Percentiles rank a stretch among this genome's conserved stretches.
Conservation (phyloP, 2,329 filamentous ascomycete species). For the Aspergillus ochraceus region DNA sequence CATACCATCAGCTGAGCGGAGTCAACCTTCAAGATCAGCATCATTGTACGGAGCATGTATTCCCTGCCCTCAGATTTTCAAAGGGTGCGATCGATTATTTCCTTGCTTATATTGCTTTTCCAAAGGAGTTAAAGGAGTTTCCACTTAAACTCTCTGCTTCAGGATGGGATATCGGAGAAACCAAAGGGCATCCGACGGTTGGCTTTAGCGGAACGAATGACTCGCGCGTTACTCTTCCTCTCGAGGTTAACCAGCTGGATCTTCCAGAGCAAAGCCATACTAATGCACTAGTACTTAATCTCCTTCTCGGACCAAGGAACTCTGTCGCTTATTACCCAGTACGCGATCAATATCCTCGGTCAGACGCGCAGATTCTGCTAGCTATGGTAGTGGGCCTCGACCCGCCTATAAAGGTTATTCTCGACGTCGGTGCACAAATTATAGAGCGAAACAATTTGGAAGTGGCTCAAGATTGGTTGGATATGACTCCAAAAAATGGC, state of each 20-base stretch:
- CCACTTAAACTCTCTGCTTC: conserved; percentile 63
- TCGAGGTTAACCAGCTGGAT: conserved; percentile 58
- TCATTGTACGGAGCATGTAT: conserved; percentile 53
- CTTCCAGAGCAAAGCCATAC: conserved; percentile 59
- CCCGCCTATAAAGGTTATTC: conserved; percentile 56
- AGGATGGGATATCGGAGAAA: conserved; percentile 61
- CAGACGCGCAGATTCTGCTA: conserved; percentile 46
- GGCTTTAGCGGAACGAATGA: conserved; percentile 74
- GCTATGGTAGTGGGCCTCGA: conserved; percentile 41
- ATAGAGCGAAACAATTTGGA: conserved; percentile 62
- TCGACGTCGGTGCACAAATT: conserved; percentile 72
- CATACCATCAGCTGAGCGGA: conserved; percentile 46
- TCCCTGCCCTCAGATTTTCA: conserved; percentile 53
- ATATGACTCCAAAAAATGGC: conserved; percentile 10
- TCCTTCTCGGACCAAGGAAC: conserved; percentile 59
- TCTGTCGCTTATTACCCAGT: conserved; percentile 12
- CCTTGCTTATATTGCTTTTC: conserved; percentile 59
- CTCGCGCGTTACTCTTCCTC: conserved; percentile 57
- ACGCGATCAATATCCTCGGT: conserved; percentile 13
- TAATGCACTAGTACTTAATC: conserved; percentile 64
- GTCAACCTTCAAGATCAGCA: conserved; percentile 60
- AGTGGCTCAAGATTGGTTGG: conserved; percentile 59
- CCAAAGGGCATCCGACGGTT: conserved; percentile 52
- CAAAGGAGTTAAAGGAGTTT: conserved; percentile 64
- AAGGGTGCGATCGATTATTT: conserved; percentile 65